Evolutionary conservation across 2,329 filamentous ascomycete species (phyloP).

Genomic region (Leptographium procerum): DNA sequence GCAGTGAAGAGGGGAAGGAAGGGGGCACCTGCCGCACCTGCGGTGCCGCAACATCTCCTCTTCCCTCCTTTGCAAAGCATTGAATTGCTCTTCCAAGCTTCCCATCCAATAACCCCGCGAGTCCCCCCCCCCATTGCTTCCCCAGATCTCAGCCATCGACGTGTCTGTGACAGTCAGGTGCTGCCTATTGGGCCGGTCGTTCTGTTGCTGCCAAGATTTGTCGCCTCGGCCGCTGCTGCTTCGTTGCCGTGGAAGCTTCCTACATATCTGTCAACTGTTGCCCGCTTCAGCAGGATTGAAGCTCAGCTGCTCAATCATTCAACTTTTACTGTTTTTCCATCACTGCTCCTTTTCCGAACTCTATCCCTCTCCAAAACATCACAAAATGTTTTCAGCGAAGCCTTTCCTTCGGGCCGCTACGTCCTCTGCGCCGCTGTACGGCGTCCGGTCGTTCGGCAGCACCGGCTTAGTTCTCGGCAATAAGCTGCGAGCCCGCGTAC

Average conservation of each 20-base stretch:
- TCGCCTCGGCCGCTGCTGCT: background rate
- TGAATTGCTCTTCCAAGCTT: background rate
- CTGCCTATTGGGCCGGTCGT: background rate
- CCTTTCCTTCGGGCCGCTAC: background rate
- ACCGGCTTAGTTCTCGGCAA: conserved; percentile 32
- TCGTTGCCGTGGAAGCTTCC: background rate
- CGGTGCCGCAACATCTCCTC: background rate
- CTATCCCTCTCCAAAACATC: background rate
- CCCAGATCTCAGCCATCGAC: background rate
- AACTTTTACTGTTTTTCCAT: too few species aligned
- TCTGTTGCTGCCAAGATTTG: background rate
- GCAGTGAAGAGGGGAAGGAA: background rate
- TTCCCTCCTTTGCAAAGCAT: background rate
- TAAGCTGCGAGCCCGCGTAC: conserved; percentile 33
- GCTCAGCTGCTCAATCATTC: background rate
- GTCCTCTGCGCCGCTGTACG: conserved; percentile 26
- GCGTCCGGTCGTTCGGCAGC: conserved; percentile 45
- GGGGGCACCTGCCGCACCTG: background rate
- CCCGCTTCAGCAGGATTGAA: background rate
- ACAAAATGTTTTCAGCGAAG: background rate
- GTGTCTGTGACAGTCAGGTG: background rate
- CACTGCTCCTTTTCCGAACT: too few species aligned
- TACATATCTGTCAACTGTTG: background rate
- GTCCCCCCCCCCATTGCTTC: background rate
- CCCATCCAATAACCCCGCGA: background rate